Evolutionary conservation across 2,329 filamentous ascomycete genomes (phyloP), one percentile per base, ranked within the genome.

Genomic region (Paecilomyces variotii): DNA sequence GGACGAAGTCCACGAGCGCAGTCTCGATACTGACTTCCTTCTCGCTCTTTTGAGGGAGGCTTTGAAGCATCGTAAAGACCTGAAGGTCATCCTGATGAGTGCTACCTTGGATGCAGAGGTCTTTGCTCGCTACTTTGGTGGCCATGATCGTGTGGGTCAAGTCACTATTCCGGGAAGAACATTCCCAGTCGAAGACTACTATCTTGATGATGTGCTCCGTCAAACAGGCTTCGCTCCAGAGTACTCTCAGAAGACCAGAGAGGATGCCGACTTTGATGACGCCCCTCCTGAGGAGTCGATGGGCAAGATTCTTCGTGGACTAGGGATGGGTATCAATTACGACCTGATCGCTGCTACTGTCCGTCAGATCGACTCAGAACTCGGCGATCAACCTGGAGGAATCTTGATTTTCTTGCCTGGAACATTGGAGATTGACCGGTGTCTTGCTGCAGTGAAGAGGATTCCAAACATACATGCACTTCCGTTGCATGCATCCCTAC

Each of bases 391-490:
- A 67, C 84, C 89, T 45, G 94, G 94, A 2, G 93, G 90, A 0
- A 95, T 99, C 55, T 76, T 99, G n/a, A 91, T 99, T 50, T 99
- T 99, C 77, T 78, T 99, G 19, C 93, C 94, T 1, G 94, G 94
- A 66, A 89, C 91, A 1, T 85, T 90, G 64, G 94, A 99, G 74
- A 99, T 99, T 68, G 91, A 89, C 65, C 84, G 90, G 35, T 89
- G 90, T 1, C 82, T 94, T 59, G 84, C 84, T 59, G 80, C 84
- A 54, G 78, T 97, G 19, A 83, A 82, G 54, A 78, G 78, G n/a
- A 79, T 90, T 28, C 76, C 84, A 6, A 82, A 84, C 27, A 79
- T 94, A 1, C 85, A 97, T 67, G 88, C 90, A 0, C 81, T 99
- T 3, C 92, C 94, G 0, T 81, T 99, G 0, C 94, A 99, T 72